Base-by-base conservation (phyloP, 2,329 filamentous ascomycete genomes). In the Cryphonectria parasitica region DNA sequence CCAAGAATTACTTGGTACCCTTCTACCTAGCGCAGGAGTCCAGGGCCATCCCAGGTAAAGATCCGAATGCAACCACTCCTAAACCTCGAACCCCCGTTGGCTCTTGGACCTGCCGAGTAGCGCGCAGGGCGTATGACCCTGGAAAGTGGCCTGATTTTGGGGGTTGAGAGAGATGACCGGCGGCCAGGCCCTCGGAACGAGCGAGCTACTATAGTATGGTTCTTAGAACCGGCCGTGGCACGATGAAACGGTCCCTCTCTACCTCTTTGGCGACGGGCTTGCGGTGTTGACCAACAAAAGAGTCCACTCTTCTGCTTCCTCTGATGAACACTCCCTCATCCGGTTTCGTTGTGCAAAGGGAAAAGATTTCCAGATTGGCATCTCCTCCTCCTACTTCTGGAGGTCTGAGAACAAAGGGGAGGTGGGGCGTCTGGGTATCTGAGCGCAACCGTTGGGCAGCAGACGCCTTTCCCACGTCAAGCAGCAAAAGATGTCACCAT, bases 101-200 rank as follows among this genome's bases (percentile, higher is more conserved):
- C 17, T 22, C 61, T 25, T 63, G 61, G 34, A 28, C 60, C 45
- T 25, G 22, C 60, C 22, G 34, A 56, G 36, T 63, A 63, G 60
- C 60, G 60, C 43, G 63, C 54, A 19, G 36, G n/a, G 41, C 56
- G 28, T 52, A 43, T 66, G 45, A 62, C 68, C 68, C 63, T 66
- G 68, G 6, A 41, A 69, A 69, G 68, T 69, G 68, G 68, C 68
- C 68, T 69, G 68, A 69, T 69, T 63, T 22, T 43, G 19, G 2
- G 19, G 31, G n/a, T 4, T 4, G 56, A 36, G 7, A 34, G 19
- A 49, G 45, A 49, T 19, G 7, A 22, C 28, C 56, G 28, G 28
- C 36, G 56, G 56, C 56, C 17, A 31, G 56, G 15, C 31, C 58
- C 45, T 49, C 58, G 34, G 58, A 31, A 61, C 58, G n/a, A 39